These are phyloP conservation scores for Vitis rotundifolia DNA, from an alignment of 164 flowering plant species.

Conservation along the genomic window DNA sequence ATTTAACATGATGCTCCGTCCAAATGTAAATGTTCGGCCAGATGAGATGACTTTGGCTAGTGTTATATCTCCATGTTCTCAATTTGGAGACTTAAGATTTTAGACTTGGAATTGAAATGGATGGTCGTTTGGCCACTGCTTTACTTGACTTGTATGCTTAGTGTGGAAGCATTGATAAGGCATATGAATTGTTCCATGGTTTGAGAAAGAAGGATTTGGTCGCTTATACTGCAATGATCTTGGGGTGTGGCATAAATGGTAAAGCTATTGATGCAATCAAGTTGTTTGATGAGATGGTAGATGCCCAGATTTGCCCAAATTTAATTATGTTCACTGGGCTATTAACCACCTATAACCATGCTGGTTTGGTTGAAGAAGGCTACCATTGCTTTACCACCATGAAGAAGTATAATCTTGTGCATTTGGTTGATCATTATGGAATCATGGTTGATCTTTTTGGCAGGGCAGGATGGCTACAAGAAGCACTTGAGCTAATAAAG, in stretches of 20 bases:
- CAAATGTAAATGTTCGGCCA: constrained; percentile 29
- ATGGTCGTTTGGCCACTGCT: constrained; percentile 36
- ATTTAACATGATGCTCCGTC: constrained; percentile 29
- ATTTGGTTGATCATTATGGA: constrained; percentile 63
- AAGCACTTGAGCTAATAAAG: constrained; percentile 43
- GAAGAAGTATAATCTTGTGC: constrained; percentile 39
- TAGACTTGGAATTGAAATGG: constrained; percentile 24
- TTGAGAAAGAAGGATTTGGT: constrained; percentile 30
- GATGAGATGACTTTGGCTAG: constrained; percentile 41
- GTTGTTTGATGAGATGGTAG: constrained; percentile 33
- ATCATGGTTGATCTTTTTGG: constrained; percentile 63
- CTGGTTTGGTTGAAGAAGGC: constrained; percentile 50
- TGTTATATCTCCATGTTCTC: constrained; percentile 42
- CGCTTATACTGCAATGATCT: constrained; percentile 41
- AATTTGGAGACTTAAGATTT: constrained; percentile 28
- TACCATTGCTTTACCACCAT: constrained; percentile 38
- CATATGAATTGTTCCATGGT: constrained; percentile 26
- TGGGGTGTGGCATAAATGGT: constrained; percentile 37
- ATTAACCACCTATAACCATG: constrained; percentile 48
- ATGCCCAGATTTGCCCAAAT: constrained; percentile 29
- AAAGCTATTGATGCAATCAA: constrained; percentile 26
- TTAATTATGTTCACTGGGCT: constrained; percentile 36
- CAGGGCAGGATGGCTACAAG: constrained; percentile 47
- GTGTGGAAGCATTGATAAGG: constrained; percentile 34
- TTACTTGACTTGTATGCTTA: constrained; percentile 35